Percentiles rank a stretch among this genome's conserved stretches.
Evolutionary conservation across 2,329 filamentous ascomycete species (phyloP).

Genomic region (Aureobasidium sp.): DNA sequence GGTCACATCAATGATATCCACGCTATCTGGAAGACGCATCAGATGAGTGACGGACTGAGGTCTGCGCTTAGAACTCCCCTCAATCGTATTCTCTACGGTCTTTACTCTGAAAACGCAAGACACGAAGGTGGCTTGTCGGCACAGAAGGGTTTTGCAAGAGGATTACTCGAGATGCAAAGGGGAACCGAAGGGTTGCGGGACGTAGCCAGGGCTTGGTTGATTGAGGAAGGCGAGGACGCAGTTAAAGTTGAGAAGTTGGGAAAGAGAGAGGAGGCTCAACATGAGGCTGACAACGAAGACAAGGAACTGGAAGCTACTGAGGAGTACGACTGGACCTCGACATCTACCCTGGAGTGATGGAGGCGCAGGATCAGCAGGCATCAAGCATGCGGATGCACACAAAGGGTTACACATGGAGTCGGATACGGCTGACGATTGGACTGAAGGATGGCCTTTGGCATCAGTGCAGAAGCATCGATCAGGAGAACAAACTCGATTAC

Average conservation of each 20-base stretch:
- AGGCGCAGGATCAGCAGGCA: background rate
- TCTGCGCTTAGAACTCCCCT: too few relatives aligned
- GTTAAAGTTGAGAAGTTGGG: background rate
- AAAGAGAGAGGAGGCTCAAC: background rate
- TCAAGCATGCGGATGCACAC: background rate
- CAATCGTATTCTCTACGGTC: too few relatives aligned
- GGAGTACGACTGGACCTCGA: background rate
- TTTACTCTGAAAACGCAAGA: too few relatives aligned
- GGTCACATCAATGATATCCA: too few relatives aligned
- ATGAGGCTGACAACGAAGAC: background rate
- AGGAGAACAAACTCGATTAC: too few relatives aligned
- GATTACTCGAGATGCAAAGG: background rate
- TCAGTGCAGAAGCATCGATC: background rate
- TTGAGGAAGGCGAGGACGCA: background rate
- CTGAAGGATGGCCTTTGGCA: background rate
- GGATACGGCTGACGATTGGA: background rate
- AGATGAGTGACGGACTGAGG: too few relatives aligned
- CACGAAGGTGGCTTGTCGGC: too few relatives aligned
- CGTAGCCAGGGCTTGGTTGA: too few relatives aligned
- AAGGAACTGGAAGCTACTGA: background rate
- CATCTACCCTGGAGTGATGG: background rate
- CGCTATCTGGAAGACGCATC: too few relatives aligned
- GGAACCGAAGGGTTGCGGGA: too few relatives aligned
- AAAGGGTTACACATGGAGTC: background rate
- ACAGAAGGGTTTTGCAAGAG: background rate